These are phyloP conservation scores for Nigrospora osmanthi DNA, from an alignment of 2,329 filamentous ascomycete species.

Conservation along the genomic window DNA sequence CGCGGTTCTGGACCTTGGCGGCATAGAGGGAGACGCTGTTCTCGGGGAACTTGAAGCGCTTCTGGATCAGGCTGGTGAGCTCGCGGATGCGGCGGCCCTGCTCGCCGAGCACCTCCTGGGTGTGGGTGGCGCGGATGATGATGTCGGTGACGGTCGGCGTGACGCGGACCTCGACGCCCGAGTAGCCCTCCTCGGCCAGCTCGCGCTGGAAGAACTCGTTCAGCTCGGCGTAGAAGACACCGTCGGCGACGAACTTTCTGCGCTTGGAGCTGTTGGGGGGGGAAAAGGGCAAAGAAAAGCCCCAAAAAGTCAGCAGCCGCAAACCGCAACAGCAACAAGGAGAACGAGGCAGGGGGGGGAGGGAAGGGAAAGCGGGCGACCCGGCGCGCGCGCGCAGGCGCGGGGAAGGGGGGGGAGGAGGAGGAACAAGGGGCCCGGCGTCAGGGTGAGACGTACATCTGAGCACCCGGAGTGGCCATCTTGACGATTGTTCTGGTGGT, in stretches of 20 bases:
- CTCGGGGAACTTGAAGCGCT: conserved; percentile 99
- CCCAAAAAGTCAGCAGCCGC: conserved; percentile 8
- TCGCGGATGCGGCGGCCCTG: conserved; percentile 99
- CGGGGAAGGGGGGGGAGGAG: too few relatives aligned
- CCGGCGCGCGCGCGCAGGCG: too few relatives aligned
- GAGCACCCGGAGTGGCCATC: conserved; percentile 54
- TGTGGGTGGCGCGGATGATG: conserved; percentile 99
- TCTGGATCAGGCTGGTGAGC: conserved; percentile 99
- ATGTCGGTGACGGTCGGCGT: conserved; percentile 99
- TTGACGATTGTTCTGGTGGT: conserved; percentile 31
- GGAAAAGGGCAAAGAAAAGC: conserved; percentile 5
- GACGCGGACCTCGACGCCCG: conserved; percentile 98
- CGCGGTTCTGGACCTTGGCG: conserved; percentile 99
- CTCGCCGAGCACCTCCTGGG: conserved; percentile 99
- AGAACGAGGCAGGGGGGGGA: too few relatives aligned
- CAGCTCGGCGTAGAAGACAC: conserved; percentile 99
- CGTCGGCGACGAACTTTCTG: conserved; percentile 94
- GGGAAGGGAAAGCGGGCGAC: too few relatives aligned
- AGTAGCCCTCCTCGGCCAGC: conserved; percentile 99
- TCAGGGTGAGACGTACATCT: conserved; percentile 44
- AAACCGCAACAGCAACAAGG: too few relatives aligned
- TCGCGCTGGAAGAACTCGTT: conserved; percentile 99
- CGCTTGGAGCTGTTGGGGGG: conserved; percentile 64
- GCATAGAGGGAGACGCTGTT: conserved; percentile 99
- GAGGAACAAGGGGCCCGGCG: too few relatives aligned